A percentile compares a stretch with the other conserved stretches of the same genome.
Evolutionary conservation across 805 yeast species (phyloP).

Genomic region (Yarrowia sp.): DNA sequence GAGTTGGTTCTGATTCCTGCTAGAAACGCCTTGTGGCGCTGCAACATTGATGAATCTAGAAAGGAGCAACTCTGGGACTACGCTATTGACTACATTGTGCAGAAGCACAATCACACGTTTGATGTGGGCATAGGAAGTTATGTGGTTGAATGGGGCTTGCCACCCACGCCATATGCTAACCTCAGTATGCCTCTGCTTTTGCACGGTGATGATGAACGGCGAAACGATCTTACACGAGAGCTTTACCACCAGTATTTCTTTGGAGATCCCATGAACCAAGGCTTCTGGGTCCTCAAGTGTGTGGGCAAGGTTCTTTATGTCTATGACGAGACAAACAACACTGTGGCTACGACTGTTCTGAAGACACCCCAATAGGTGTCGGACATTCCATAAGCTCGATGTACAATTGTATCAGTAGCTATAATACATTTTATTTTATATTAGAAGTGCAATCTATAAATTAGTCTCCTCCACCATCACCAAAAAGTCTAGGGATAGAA

Average conservation of each 20-base stretch:
- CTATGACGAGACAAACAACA: constrained; percentile 5
- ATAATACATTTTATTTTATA: not conserved
- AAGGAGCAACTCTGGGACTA: constrained; percentile 21
- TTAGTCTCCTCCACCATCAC: not conserved
- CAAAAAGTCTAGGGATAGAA: constrained; percentile 22
- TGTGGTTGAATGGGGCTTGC: constrained; percentile 16
- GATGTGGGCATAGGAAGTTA: constrained; percentile 16
- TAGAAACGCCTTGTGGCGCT: not conserved
- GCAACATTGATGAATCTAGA: not conserved
- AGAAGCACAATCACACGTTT: constrained; percentile 4
- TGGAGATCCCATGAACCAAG: not conserved
- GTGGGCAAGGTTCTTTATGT: not conserved
- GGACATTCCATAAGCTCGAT: too few relatives aligned
- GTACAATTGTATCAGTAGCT: too few relatives aligned
- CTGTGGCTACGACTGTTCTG: not conserved
- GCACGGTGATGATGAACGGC: not conserved
- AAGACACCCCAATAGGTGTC: not conserved
- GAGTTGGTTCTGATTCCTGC: constrained; percentile 19
- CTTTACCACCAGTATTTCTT: constrained; percentile 5
- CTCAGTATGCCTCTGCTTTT: constrained; percentile 9
- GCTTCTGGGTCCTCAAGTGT: constrained; percentile 18
- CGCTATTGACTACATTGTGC: constrained; percentile 9
- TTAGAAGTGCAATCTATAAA: not conserved
- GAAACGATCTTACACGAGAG: not conserved
- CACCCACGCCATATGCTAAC: constrained; percentile 7